Percentiles rank a stretch among this genome's conserved stretches.
These are phyloP conservation scores for Linnemannia hyalina DNA, from an alignment of 192 early-diverging fungal species.

Conservation along the genomic window DNA sequence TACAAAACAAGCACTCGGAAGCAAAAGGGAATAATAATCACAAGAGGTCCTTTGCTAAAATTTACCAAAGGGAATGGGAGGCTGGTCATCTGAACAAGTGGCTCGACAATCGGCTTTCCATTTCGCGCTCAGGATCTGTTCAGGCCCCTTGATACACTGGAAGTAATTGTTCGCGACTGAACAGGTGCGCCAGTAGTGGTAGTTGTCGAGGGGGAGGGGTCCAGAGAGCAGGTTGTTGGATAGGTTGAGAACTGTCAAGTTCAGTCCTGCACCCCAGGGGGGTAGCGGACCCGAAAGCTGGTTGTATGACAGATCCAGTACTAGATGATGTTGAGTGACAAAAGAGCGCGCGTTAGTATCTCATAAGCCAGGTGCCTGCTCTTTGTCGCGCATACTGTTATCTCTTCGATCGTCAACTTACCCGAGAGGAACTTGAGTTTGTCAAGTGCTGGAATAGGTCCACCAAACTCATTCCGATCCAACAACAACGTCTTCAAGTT, in stretches of 20 bases:
- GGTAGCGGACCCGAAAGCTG: conserved; percentile 45
- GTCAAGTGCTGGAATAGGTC: conserved; percentile 22
- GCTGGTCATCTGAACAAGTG: conserved; percentile 30
- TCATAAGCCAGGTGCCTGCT: neutral
- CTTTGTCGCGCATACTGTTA: neutral
- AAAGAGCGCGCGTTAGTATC: neutral
- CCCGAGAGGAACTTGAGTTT: conserved; percentile 16
- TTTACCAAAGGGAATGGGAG: conserved; percentile 27
- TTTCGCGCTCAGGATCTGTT: conserved; percentile 39
- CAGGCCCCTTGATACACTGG: conserved; percentile 47
- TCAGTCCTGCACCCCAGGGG: conserved; percentile 40
- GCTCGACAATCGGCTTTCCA: conserved; percentile 40
- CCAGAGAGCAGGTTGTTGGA: conserved; percentile 52
- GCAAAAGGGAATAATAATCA: too few relatives aligned
- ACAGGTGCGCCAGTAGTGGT: conserved; percentile 36
- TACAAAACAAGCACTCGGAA: too few relatives aligned
- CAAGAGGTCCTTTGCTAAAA: too few relatives aligned
- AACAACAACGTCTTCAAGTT: conserved; percentile 39
- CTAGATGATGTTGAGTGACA: neutral
- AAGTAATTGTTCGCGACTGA: conserved; percentile 51
- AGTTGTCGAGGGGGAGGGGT: conserved; percentile 30
- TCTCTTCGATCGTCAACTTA: neutral
- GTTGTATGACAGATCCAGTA: conserved; percentile 44
- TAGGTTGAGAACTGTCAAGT: conserved; percentile 41
- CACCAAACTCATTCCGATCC: conserved; percentile 55